Base-by-base conservation (phyloP, 768 basidiomycete genomes). In the Mycena venus region DNA sequence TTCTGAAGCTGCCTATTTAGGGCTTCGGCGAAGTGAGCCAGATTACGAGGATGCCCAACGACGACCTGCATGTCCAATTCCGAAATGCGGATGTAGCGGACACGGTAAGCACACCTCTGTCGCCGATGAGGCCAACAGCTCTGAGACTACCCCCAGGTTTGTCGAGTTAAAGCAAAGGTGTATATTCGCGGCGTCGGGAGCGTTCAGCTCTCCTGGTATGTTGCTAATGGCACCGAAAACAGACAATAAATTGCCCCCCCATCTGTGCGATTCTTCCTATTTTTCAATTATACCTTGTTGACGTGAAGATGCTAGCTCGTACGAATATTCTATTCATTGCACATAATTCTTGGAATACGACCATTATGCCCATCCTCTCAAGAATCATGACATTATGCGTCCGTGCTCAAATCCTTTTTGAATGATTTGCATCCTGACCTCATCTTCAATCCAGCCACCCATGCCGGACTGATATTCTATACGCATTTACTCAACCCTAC, bases 1-100 rank as follows among this genome's bases (percentile, higher is more conserved):
- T 65, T 32, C 61, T 79, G 34, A 73, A 36, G 51, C n/a, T n/a
- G 27, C 42, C 23, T 72, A n/a, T 62, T 47, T 71, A 94, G 93
- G 90, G 86, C 75, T 95, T 95, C 82, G 94, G 94, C 49, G 93
- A 94, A 83, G 82, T 95, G 14, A 91, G 89, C 76, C 91, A 91
- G 75, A 94, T 95, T 79, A 89, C 86, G 42, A 86, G 94, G 62
- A 90, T 93, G 87, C 91, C 92, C 61, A 95, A 94, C 75, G 93
- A 92, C 53, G 94, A 95, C 82, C 83, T 95, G n/a, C 91, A 94
- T 78, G 87, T 95, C 60, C 90, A 92, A 78, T 95, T 95, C 78
- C 88, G 90, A 58, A 90, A 89, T 65, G 87, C 92, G 61, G 94
- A 95, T 70, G 94, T 95, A 12, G 94, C 94, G 25, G 94, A 95